Evolutionary conservation across 805 yeast species (phyloP), one percentile per base, ranked within the genome.

Genomic region (Schwanniomyces sp.): DNA sequence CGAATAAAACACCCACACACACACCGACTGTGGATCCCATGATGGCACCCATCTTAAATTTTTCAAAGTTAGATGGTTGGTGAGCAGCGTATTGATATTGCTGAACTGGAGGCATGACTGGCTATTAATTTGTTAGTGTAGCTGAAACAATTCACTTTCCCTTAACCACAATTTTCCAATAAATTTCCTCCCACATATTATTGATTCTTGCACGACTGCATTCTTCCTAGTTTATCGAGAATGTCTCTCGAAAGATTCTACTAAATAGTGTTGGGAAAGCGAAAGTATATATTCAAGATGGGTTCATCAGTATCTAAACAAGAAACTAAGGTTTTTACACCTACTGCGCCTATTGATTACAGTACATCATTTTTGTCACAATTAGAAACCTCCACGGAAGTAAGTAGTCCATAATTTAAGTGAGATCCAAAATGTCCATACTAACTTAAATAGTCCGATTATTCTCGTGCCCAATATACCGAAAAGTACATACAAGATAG

Each of bases 1-100:
- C 99, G 67, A 92, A 94, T 55, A 95, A 74, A 41, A 92, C 86
- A 52, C 99, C 99, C 34, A 92, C 90, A 61, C 95, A 94, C 8
- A 91, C 94, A 54, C 99, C 99, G 30, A 86, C 91, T 30, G 90
- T 81, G 48, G 84, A 73, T 53, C 99, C 99, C 97, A 94, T 94
- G 75, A 92, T 74, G 51, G 91, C 85, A 46, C 99, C 99, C 98
- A 94, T 94, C 74, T 94, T 94, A 81, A 94, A 88, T 74, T 94
- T 94, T 47, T 94, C 97, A 74, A 91, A 90, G 69, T 86, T 84
- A 42, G 97, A 86, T 48, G 95, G 96, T 57, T 83, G 84, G 29
- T 70, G 74, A 40, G 61, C 64, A 18, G 61, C 74, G 53, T 75
- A 76, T 63, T 82, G 86, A 51, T 79, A 77, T 68, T 84, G 87